Conservation (phyloP, 1,139 yeast species). For the Hanseniaspora uvarum region DNA sequence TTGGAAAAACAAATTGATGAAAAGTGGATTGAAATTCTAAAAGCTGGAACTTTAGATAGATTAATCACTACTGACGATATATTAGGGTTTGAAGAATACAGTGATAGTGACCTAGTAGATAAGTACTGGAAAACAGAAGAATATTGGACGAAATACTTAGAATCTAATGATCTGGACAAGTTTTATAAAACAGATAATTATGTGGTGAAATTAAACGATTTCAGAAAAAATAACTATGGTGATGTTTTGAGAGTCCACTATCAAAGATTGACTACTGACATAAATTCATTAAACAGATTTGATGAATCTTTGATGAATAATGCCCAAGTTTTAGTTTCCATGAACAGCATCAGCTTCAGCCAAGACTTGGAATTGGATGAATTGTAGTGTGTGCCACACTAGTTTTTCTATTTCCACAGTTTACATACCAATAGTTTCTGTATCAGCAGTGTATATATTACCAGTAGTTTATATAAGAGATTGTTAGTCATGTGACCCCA, state of each 20-base stretch:
- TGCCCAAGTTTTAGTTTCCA: constrained; percentile 43
- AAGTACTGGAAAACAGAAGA: constrained; percentile 83
- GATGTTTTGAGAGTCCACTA: constrained; percentile 77
- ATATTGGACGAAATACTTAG: constrained; percentile 65
- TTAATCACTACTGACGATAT: constrained; percentile 72
- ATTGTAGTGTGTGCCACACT: constrained; percentile 18
- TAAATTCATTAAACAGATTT: constrained; percentile 64
- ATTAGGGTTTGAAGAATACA: constrained; percentile 10
- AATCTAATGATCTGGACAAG: constrained; percentile 39
- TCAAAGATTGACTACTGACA: constrained; percentile 70
- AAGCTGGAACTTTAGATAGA: constrained; percentile 59
- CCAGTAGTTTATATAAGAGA: too few relatives aligned
- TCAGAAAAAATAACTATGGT: constrained; percentile 62
- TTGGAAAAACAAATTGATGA: constrained; percentile 73
- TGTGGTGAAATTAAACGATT: constrained; percentile 62
- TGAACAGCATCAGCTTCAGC: constrained; percentile 11
- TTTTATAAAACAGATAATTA: constrained; percentile 72
- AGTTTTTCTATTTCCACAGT: background rate
- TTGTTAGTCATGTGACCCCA: too few relatives aligned
- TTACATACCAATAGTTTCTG: too few relatives aligned
- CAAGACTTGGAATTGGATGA: constrained; percentile 19
- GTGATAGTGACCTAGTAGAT: constrained; percentile 44
- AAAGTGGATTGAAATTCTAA: constrained; percentile 58
- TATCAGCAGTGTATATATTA: too few relatives aligned
- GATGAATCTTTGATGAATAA: constrained; percentile 92